Evolutionary conservation across 768 basidiomycete species (phyloP), one percentile per base, ranked within the genome.

Genomic region (Pleurotus citrinopileatus): DNA sequence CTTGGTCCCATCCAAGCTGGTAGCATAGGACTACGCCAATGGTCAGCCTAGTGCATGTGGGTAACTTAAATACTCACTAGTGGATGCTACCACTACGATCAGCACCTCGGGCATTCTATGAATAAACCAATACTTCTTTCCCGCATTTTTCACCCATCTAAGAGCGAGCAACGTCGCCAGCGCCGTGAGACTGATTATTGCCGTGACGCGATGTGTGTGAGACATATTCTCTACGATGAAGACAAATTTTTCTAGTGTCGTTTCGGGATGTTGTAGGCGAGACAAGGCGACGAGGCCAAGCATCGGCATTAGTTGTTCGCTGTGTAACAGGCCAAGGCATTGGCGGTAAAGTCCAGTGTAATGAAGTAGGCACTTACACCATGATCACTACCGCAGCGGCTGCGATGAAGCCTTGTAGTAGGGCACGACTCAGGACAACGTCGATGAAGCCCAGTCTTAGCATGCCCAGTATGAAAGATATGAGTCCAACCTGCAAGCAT

Each of bases 391-490:
- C 78, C 1, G 88, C 91, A 23, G 94, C 79, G 13, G 94, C 92
- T 1, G 86, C 84, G 42, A 96, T 81, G 65, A 96, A 95, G 2
- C 94, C 94, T 25, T 91, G 81, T 52, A 96, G 76, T 12, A 96
- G 76, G 3, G 94, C 91, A 50, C 93, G 85, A 61, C 91, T 93
- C 25, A 98, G 79, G 4, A 96, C 89, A 10, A 96, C 94, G 65
- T 98, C 95, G 51, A 96, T 83, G 69, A 96, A 96, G 2, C 94
- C 94, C 8, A 98, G 75, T 22, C 93, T 80, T 65, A 95, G 86
- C 61, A 96, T 81, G 2, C 95, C 95, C 26, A 97, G 77, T 22
- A 89, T 66, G 56, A 91, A 93, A 1, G 92, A 87, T 59, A 97
- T 87, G 27, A 95, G 60, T 34, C 94, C 94, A 59, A 86, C 89